A percentile compares a stretch with the other conserved stretches of the same genome.
These are phyloP conservation scores for Fusarium longipes DNA, from an alignment of 2,329 filamentous ascomycete species.

Conservation along the genomic window DNA sequence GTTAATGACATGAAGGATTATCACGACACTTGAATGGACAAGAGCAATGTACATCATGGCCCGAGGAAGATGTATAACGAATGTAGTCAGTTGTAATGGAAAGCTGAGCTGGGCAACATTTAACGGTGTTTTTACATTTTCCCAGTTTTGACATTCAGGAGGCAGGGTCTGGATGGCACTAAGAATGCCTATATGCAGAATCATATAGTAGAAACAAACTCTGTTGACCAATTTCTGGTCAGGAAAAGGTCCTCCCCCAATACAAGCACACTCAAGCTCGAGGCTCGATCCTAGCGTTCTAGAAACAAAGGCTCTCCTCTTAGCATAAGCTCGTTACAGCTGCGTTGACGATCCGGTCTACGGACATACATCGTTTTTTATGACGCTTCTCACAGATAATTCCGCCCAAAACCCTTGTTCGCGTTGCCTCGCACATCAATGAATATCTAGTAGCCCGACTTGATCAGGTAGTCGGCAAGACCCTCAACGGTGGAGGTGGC, in stretches of 20 bases:
- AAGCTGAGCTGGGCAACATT: conserved; percentile 1
- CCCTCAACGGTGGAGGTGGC: conserved; percentile 82
- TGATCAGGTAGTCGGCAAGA: conserved; percentile 88
- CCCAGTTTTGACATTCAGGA: neutral
- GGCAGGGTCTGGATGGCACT: conserved; percentile 35
- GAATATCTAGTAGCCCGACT: conserved; percentile 74
- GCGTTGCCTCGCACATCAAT: neutral
- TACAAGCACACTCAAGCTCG: conserved; percentile 34
- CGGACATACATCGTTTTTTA: conserved; percentile 32
- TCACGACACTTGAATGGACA: conserved; percentile 13
- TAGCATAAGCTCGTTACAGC: conserved; percentile 41
- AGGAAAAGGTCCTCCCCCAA: conserved; percentile 39
- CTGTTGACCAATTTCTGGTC: conserved; percentile 36
- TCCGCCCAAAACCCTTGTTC: conserved; percentile 11
- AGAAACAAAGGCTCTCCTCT: conserved; percentile 42
- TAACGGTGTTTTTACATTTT: neutral
- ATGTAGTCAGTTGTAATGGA: conserved; percentile 18
- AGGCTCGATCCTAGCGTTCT: conserved; percentile 37
- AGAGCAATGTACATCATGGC: conserved; percentile 27
- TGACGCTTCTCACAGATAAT: conserved; percentile 20
- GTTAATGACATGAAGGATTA: conserved; percentile 36
- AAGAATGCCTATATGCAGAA: conserved; percentile 48
- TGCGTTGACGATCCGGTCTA: conserved; percentile 32
- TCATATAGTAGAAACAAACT: conserved; percentile 44
- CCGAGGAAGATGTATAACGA: conserved; percentile 15